A percentile compares a stretch with the other conserved stretches of the same genome.
Conservation (phyloP, 2,329 filamentous ascomycete genomes). For the Alternaria dauci region DNA sequence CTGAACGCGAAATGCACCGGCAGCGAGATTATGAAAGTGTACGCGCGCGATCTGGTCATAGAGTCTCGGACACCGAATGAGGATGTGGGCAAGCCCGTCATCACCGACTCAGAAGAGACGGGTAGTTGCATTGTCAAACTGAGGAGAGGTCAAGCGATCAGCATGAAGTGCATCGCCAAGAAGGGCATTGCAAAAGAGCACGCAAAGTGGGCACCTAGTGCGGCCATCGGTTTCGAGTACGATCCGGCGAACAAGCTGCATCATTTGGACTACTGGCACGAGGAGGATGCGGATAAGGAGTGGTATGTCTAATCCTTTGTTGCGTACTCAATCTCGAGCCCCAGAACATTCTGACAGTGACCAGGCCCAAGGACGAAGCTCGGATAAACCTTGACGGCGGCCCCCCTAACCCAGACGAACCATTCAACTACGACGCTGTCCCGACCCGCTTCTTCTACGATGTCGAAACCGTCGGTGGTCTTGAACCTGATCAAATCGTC, state of each 20-base stretch:
- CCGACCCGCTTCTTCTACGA: constrained; percentile 91
- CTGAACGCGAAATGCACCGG: constrained; percentile 86
- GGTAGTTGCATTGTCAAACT: constrained; percentile 91
- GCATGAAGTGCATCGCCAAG: constrained; percentile 91
- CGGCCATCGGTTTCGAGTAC: constrained; percentile 96
- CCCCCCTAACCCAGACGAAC: constrained; percentile 78
- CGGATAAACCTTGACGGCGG: constrained; percentile 80
- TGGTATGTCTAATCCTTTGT: constrained; percentile 68
- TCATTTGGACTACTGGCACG: constrained; percentile 95
- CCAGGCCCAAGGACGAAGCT: constrained; percentile 82
- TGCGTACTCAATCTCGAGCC: too few relatives aligned
- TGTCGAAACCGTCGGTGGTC: constrained; percentile 85
- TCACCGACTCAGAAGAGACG: constrained; percentile 80
- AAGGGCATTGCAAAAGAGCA: constrained; percentile 99
- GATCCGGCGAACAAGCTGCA: constrained; percentile 96
- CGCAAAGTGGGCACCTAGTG: constrained; percentile 94
- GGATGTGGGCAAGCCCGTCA: constrained; percentile 80
- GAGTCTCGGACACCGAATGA: constrained; percentile 74
- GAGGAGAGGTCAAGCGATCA: constrained; percentile 86
- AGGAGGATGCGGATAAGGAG: constrained; percentile 82
- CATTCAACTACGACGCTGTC: constrained; percentile 89
- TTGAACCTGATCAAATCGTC: constrained; percentile 89
- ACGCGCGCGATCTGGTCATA: constrained; percentile 85
- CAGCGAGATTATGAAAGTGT: constrained; percentile 92
- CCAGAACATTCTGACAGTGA: background rate